A percentile compares a stretch with the other conserved stretches of the same genome.
phyloP scores from a whole-genome alignment of 179 eudicot genomes.

The Pouteria campechiana region DNA sequence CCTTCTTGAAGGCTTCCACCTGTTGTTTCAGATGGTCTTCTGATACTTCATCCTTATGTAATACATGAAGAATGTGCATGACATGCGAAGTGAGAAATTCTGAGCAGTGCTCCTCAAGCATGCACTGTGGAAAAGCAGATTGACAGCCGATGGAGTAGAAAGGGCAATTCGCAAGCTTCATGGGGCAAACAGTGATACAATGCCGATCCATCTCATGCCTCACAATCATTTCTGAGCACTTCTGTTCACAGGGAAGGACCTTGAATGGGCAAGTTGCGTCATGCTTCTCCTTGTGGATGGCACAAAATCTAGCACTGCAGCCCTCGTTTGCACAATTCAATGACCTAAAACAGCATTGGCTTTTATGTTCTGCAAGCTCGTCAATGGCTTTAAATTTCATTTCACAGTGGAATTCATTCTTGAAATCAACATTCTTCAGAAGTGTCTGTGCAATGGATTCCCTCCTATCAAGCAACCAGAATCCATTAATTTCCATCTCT shows the following conservation, averaged over 20 bases:
- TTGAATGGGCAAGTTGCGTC: conserved; percentile 79
- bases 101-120: conserved; percentile 43
- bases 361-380: conserved; percentile 51
- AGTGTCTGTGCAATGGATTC: conserved; percentile 60
- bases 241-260: conserved; percentile 86
- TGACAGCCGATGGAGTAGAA: conserved; percentile 75
- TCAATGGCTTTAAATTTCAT: conserved; percentile 50
- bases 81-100: conserved; percentile 51
- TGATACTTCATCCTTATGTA: conserved; percentile 46
- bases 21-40: conserved; percentile 47
- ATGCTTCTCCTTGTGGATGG: conserved; percentile 50
- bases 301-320: conserved; percentile 60
- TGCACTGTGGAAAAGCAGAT: conserved; percentile 46
- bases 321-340: conserved; percentile 71
- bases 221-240: conserved; percentile 52
- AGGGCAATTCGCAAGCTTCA: conserved; percentile 85
- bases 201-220: conserved; percentile 95
- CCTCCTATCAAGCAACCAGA: conserved; percentile 81
- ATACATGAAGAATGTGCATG: conserved; percentile 36
- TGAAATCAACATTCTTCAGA: conserved; percentile 70
- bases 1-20: conserved; percentile 51
- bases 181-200: conserved; percentile 88
- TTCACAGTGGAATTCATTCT: conserved; percentile 52
- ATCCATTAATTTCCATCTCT: conserved; percentile 83
- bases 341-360: conserved; percentile 57